Evolutionary conservation across 352 stramenopile genomes (phyloP), one percentile per base, ranked within the genome.

Genomic region (Pythium oligandrum): DNA sequence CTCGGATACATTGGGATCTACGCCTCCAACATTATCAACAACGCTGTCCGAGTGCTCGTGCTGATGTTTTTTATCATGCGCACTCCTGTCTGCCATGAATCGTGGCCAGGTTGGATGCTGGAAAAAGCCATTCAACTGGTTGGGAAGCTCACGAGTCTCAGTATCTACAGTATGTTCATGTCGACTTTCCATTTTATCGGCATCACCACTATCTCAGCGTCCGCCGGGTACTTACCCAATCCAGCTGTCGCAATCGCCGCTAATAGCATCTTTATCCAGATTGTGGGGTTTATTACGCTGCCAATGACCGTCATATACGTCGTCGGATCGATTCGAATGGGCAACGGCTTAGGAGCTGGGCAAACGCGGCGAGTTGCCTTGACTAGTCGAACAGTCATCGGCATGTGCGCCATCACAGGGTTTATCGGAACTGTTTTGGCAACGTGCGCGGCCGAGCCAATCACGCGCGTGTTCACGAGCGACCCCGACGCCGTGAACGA

Each of bases 281-380:
- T 81, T n/a, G 46, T 86, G n/a, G 50, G 63, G 36, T 51, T 89
- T 1, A 68, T 71, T 9, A 77, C 79, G 59, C 73, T 87, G 63
- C 71, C 77, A 9, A 55, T 87, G 9, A 37, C 78, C 4, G 75
- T 73, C 5, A 75, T 89, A 32, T 78, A 64, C 31, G 64, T 84
- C 10, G 73, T 73, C 4, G 78, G 78, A 11, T 71, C 72, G 6
- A 78, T 87, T 40, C 73, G 78, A 37, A 83, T 83, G 45, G 78
- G 78, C 26, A 89, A 87, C 39, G 78, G 75, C 12, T 48, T 84
- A 6, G 77, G 78, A 33, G 75, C 73, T 33, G 71, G 76, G 9
- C 66, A 81, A 31, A 66, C 75, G 12, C 62, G 65, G 6, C 71
- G 78, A 17, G 78, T 75, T 2, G 53, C 57, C 7, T 35, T 84